A percentile compares a stretch with the other conserved stretches of the same genome.
phyloP scores from a whole-genome alignment of 768 basidiomycete species.

The Dioszegia hungarica region DNA sequence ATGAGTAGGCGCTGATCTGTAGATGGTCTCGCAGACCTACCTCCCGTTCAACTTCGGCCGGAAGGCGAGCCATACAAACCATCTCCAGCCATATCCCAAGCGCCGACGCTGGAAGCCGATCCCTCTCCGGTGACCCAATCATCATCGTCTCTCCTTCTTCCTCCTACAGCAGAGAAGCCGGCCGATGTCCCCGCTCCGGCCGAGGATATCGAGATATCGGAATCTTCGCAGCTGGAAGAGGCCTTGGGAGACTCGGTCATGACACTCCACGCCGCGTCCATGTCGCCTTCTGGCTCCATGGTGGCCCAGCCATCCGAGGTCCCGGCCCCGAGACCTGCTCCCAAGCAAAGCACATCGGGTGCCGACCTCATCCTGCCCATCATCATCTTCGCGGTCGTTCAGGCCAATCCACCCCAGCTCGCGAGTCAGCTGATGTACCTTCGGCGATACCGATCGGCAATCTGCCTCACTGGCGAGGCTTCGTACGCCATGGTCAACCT shows the following conservation, averaged over 20 bases:
- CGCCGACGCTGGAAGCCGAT: not conserved
- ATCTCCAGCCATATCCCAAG: not conserved
- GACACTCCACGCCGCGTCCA: conserved; percentile 10
- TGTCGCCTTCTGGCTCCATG: not conserved
- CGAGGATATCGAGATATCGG: not conserved
- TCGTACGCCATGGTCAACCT: conserved; percentile 90
- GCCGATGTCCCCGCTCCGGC: not conserved
- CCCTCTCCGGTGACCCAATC: too few species aligned
- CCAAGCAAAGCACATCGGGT: conserved; percentile 29
- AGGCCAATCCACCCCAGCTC: conserved; percentile 78
- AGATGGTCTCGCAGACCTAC: conserved; percentile 52
- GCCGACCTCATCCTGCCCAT: conserved; percentile 88
- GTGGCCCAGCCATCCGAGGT: not conserved
- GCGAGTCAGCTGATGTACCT: conserved; percentile 61
- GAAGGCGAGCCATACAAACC: conserved; percentile 51
- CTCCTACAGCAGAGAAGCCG: too few species aligned
- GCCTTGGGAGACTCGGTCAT: conserved; percentile 43
- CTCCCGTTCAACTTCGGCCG: conserved; percentile 68
- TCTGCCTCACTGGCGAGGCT: conserved; percentile 68
- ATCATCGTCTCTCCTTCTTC: too few species aligned
- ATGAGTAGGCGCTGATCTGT: conserved; percentile 5
- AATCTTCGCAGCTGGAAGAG: conserved; percentile 26
- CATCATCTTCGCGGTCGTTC: conserved; percentile 90
- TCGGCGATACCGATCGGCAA: conserved; percentile 57
- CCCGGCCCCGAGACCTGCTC: not conserved